Conservation (phyloP, 2,329 filamentous ascomycete genomes). For the Colletotrichum euphorbiae region DNA sequence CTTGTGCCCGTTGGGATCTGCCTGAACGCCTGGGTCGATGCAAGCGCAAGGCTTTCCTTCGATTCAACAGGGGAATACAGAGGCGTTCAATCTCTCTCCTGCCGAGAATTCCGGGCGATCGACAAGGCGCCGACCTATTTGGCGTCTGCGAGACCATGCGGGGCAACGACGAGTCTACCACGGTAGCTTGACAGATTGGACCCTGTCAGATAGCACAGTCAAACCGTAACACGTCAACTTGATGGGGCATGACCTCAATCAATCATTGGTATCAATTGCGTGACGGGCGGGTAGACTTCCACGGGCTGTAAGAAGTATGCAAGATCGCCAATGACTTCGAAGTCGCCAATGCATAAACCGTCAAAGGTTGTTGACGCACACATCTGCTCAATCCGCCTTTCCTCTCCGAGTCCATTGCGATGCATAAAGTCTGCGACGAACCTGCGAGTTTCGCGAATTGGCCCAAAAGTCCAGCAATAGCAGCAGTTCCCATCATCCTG, state of each 20-base stretch:
- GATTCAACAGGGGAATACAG: too few relatives aligned
- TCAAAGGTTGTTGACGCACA: neutral
- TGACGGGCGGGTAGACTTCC: conserved; percentile 24
- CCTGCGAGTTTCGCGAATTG: conserved; percentile 1
- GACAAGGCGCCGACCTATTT: neutral
- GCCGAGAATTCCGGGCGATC: neutral
- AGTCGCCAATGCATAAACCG: neutral
- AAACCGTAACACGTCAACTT: neutral
- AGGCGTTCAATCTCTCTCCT: neutral
- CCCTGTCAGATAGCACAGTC: neutral
- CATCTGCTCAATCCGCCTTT: neutral
- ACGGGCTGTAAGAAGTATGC: conserved; percentile 1
- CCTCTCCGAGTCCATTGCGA: neutral
- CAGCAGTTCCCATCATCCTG: neutral
- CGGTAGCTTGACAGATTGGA: neutral
- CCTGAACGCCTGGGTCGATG: too few relatives aligned
- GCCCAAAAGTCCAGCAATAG: conserved; percentile 15
- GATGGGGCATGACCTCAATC: conserved; percentile 2
- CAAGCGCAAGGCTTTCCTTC: neutral
- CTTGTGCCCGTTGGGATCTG: neutral
- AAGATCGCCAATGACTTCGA: conserved; percentile 8
- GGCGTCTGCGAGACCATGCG: neutral
- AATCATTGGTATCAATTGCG: neutral
- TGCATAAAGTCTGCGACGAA: neutral
- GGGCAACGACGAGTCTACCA: neutral